Evolutionary conservation across 1,139 yeast species (phyloP), one percentile per base, ranked within the genome.

Genomic region (Saccharomyces hybrid): DNA sequence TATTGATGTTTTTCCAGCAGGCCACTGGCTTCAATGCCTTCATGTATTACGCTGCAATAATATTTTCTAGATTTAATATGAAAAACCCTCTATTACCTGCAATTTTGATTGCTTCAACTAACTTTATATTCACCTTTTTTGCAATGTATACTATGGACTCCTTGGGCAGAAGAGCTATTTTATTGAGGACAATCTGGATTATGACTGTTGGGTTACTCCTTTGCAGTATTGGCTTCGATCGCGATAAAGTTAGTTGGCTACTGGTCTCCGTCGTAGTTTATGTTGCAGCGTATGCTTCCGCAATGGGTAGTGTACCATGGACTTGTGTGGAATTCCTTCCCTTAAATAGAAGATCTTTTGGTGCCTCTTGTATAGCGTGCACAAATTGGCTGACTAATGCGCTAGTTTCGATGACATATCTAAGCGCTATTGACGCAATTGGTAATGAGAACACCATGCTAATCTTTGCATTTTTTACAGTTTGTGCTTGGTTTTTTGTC

Each of bases 11-110:
- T 52, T 80, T 83, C 63, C 91, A 85, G 68, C 91, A 85, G 66
- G 77, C 82, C 48, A 80, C 86, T n/a, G 89, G 91, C 8, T 83
- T 84, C 70, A 84, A 85, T 70, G 83, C 89, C 4, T 81, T 84
- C 65, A 84, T 85, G 88, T 85, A 84, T 68, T 85, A 84, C 63
- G 81, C 88, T 52, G 81, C 88, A 8, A 79, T 87, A 2, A 79
- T 85, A 47, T 84, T 85, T 66, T 77, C 78, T 57, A 74, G 79
- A 11, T 74, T 82, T 48, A 87, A 88, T 1, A 79, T 82, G 63
- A 59, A 78, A 32, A 78, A 83, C 64, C 81, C 90, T 4, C 75
- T 86, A 38, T 76, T 82, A 2, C 86, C 84, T 3, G 82, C 88
- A 20, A 79, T 84, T 57, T 75, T 81, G 46, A 77, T 85, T 38